Conservation (phyloP, 768 basidiomycete genomes). For the Pleurotus salmoneostramineus region DNA sequence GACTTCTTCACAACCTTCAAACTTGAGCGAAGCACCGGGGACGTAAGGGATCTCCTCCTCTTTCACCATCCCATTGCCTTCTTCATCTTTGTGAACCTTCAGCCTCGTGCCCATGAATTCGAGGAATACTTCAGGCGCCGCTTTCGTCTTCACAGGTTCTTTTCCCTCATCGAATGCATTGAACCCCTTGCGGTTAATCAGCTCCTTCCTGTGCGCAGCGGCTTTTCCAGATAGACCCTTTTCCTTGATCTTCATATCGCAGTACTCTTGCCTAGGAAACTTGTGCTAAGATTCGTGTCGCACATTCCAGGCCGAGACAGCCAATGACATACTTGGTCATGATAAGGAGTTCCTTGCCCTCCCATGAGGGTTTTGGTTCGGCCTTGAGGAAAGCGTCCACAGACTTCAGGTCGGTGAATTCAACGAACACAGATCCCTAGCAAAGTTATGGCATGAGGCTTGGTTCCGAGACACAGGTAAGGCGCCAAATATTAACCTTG, state of each 20-base stretch:
- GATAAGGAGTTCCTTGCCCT: slow-evolving; percentile 69
- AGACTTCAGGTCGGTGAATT: slow-evolving; percentile 70
- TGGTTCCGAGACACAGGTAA: neutral
- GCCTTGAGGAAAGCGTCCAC: slow-evolving; percentile 75
- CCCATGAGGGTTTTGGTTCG: slow-evolving; percentile 78
- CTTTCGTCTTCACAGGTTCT: slow-evolving; percentile 12
- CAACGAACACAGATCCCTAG: slow-evolving; percentile 90
- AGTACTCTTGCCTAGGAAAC: slow-evolving; percentile 67
- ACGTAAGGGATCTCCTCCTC: slow-evolving; percentile 55
- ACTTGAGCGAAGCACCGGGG: slow-evolving; percentile 51
- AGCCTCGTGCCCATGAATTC: slow-evolving; percentile 74
- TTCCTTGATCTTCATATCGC: slow-evolving; percentile 95
- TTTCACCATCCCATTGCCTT: slow-evolving; percentile 60
- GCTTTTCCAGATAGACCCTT: slow-evolving; percentile 81
- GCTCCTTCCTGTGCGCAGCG: slow-evolving; percentile 55
- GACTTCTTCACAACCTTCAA: slow-evolving; percentile 50
- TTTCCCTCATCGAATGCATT: slow-evolving; percentile 61
- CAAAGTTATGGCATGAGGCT: neutral
- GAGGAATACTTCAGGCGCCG: slow-evolving; percentile 57
- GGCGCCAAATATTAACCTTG: slow-evolving; percentile 52
- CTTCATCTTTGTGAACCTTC: slow-evolving; percentile 58
- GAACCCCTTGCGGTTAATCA: slow-evolving; percentile 56
- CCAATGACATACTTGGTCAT: slow-evolving; percentile 76
- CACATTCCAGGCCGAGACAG: neutral
- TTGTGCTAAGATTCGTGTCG: neutral